Conservation (phyloP, 2,329 filamentous ascomycete species). For the Trichoderma cornu-damae region DNA sequence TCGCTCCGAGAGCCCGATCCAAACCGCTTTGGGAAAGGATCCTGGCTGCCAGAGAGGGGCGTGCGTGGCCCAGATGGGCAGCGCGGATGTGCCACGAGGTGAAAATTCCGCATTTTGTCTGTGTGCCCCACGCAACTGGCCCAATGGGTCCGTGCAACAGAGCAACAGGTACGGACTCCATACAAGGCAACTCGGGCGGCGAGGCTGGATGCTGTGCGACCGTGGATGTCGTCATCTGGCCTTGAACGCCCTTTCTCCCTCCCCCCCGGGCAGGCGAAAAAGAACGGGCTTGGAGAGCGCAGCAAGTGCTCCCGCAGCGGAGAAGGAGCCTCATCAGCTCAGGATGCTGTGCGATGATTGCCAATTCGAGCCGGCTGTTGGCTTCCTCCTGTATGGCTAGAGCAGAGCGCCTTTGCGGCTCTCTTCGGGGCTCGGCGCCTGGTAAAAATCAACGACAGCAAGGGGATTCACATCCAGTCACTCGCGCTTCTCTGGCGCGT, state of each 20-base stretch:
- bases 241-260: not conserved
- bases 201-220: constrained; percentile 13
- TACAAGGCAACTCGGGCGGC: not conserved
- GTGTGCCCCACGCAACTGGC: not conserved
- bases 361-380: not conserved
- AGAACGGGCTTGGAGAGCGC: not conserved
- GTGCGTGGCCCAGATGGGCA: constrained; percentile 8
- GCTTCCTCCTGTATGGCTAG: not conserved
- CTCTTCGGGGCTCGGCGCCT: constrained; percentile 7
- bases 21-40: constrained; percentile 7
- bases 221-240: not conserved
- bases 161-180: no score
- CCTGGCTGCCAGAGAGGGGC: constrained; percentile 1
- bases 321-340: not conserved
- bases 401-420: not conserved
- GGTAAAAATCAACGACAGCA: constrained; percentile 13
- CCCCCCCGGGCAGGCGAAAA: not conserved
- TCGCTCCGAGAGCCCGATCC: constrained; percentile 9
- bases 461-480: constrained; percentile 4
- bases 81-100: constrained; percentile 15
- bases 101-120: constrained; percentile 6
- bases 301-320: not conserved
- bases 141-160: not conserved
- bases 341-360: not conserved
- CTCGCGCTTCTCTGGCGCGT: constrained; percentile 12